Evolutionary conservation across 495 filamentous ascomycete genomes (phyloP).

Genomic region (Xylaria bambusicola): DNA sequence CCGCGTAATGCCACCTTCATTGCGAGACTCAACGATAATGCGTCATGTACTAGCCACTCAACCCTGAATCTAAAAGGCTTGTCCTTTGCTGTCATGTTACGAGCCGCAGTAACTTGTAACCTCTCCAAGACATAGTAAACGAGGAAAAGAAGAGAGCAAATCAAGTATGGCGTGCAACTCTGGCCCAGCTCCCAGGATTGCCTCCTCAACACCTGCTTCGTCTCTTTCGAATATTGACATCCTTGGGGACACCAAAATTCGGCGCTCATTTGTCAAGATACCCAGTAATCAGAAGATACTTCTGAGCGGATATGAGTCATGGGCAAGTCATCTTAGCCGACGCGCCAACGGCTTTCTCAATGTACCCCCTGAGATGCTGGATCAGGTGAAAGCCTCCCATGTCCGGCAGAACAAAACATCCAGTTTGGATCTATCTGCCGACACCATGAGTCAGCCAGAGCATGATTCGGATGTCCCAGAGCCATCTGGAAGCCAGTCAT

Average conservation of each 20-base stretch:
- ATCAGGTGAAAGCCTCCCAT: slow-evolving; percentile 35
- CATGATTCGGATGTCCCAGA: not conserved
- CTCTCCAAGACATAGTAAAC: not conserved
- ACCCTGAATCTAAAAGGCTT: too few relatives aligned
- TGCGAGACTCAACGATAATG: not conserved
- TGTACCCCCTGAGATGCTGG: slow-evolving; percentile 41
- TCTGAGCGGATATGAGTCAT: slow-evolving; percentile 51
- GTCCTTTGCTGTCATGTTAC: not conserved
- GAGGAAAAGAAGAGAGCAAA: too few relatives aligned
- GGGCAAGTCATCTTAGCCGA: slow-evolving; percentile 27
- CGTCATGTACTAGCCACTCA: not conserved
- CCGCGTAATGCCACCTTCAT: not conserved
- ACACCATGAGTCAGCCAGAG: not conserved
- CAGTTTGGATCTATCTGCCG: too few relatives aligned
- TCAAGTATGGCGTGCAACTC: slow-evolving; percentile 21
- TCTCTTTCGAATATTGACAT: slow-evolving; percentile 19
- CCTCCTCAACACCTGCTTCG: slow-evolving; percentile 6
- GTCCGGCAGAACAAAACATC: slow-evolving; percentile 20
- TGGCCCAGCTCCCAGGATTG: not conserved
- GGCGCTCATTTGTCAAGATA: slow-evolving; percentile 50
- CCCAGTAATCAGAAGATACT: slow-evolving; percentile 62
- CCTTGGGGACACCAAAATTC: slow-evolving; percentile 22
- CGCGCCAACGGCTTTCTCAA: slow-evolving; percentile 29
- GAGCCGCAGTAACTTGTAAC: not conserved
- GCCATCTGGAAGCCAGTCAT: slow-evolving; percentile 9